A percentile compares a stretch with the other conserved stretches of the same genome.
Conservation (phyloP, 345 rosid species). For the Corchorus capsularis region DNA sequence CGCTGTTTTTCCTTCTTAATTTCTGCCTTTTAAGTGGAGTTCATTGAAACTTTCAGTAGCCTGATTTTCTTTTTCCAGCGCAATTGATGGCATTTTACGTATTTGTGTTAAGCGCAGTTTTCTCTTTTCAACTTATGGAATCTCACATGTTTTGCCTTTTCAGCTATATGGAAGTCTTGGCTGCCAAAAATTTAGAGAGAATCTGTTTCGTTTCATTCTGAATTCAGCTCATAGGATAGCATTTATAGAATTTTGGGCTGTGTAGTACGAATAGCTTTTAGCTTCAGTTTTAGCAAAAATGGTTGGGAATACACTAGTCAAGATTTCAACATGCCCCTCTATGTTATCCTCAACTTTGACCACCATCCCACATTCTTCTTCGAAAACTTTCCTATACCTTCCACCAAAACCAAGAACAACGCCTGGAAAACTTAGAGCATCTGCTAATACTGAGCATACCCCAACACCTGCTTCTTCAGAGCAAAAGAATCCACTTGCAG, state of each 20-base stretch:
- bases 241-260: background rate
- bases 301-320: constrained; percentile 50
- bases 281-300: constrained; percentile 28
- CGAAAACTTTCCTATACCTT: constrained; percentile 48
- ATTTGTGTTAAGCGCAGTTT: background rate
- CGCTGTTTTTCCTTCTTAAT: background rate
- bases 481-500: constrained; percentile 56
- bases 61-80: background rate
- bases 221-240: constrained; percentile 6
- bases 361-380: constrained; percentile 35
- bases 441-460: constrained; percentile 52
- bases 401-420: constrained; percentile 53
- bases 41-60: background rate
- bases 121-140: background rate
- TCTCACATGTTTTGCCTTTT: background rate
- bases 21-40: background rate
- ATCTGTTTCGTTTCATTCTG: background rate
- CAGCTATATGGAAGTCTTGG: constrained; percentile 15
- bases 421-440: constrained; percentile 44
- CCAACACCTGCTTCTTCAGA: constrained; percentile 51
- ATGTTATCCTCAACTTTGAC: constrained; percentile 41
- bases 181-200: background rate
- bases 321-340: constrained; percentile 43
- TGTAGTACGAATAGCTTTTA: background rate
- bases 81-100: background rate